Evolutionary conservation across 177 flowering plant species (phyloP).

Genomic region (Viscum album): DNA sequence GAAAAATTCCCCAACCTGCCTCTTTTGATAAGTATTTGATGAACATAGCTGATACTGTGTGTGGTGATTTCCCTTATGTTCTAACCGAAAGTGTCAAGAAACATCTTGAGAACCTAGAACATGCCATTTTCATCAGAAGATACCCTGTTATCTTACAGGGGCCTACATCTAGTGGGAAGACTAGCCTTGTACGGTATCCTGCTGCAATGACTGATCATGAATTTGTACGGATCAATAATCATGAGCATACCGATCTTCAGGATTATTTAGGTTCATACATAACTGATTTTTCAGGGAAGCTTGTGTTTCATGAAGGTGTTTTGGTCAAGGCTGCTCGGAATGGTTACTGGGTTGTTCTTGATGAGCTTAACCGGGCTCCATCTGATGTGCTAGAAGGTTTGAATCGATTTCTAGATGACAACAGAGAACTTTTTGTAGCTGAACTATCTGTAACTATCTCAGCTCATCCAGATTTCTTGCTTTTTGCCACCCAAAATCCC

Average conservation of each 20-base stretch:
- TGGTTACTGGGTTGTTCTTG: constrained; percentile 90
- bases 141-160: constrained; percentile 97
- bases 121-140: constrained; percentile 57
- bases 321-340: constrained; percentile 80
- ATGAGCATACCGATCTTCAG: constrained; percentile 92
- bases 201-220: constrained; percentile 72
- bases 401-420: constrained; percentile 82
- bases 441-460: constrained; percentile 57
- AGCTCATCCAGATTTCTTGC: constrained; percentile 94
- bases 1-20: constrained; percentile 25
- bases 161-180: constrained; percentile 98
- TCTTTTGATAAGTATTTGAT: constrained; percentile 35
- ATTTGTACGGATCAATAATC: constrained; percentile 91
- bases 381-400: constrained; percentile 94
- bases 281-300: constrained; percentile 68
- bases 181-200: constrained; percentile 87
- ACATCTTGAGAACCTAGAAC: constrained; percentile 60
- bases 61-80: constrained; percentile 42
- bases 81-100: constrained; percentile 54
- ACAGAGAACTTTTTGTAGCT: constrained; percentile 88
- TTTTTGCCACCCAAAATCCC: constrained; percentile 97
- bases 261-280: constrained; percentile 88
- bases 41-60: constrained; percentile 5
- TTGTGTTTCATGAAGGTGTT: constrained; percentile 80
- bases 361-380: constrained; percentile 94